Percentiles rank a stretch among this genome's conserved stretches.
Evolutionary conservation across 2,329 filamentous ascomycete genomes (phyloP).

Genomic region (Nemania bipapillata): DNA sequence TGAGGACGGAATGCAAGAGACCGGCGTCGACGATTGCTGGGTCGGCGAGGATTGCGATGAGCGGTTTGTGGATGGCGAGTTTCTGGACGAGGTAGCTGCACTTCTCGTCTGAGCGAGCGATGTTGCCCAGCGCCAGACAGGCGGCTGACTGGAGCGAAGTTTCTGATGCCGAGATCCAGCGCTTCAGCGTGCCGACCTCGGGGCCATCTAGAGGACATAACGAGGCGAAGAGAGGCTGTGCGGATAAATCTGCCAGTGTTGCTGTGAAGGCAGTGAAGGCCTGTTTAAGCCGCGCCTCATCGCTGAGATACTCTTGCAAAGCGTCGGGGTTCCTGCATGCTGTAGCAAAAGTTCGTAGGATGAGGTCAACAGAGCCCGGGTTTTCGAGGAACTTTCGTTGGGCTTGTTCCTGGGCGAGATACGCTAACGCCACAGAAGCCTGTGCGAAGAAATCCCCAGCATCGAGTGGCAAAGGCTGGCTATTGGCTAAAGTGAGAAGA

Average conservation of each 20-base stretch:
- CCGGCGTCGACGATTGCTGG: slow-evolving; percentile 57
- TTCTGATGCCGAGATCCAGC: slow-evolving; percentile 60
- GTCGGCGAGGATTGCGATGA: slow-evolving; percentile 60
- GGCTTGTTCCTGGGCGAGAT: slow-evolving; percentile 65
- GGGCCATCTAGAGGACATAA: slow-evolving; percentile 57
- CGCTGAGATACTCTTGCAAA: slow-evolving; percentile 60
- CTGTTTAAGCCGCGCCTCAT: slow-evolving; percentile 59
- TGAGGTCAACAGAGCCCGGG: slow-evolving; percentile 54
- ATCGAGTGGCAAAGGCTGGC: slow-evolving; percentile 56
- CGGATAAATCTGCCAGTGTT: slow-evolving; percentile 63
- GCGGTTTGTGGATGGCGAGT: slow-evolving; percentile 57
- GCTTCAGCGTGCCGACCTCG: slow-evolving; percentile 57
- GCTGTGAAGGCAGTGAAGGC: slow-evolving; percentile 64
- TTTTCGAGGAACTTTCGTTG: slow-evolving; percentile 61
- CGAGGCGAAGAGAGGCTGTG: slow-evolving; percentile 59
- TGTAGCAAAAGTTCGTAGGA: slow-evolving; percentile 62
- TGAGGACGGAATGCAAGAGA: slow-evolving; percentile 66
- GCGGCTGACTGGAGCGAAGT: slow-evolving; percentile 65
- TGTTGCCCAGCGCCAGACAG: slow-evolving; percentile 70
- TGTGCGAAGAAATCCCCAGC: slow-evolving; percentile 66
- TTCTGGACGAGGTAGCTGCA: slow-evolving; percentile 63
- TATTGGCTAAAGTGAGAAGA: slow-evolving; percentile 63
- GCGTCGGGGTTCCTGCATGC: slow-evolving; percentile 58
- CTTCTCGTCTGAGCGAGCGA: slow-evolving; percentile 67
- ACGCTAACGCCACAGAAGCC: slow-evolving; percentile 64